Percentiles rank a stretch among this genome's conserved stretches.
phyloP scores from a whole-genome alignment of 75 land plant genomes.

The Selaginella moellendorffii region DNA sequence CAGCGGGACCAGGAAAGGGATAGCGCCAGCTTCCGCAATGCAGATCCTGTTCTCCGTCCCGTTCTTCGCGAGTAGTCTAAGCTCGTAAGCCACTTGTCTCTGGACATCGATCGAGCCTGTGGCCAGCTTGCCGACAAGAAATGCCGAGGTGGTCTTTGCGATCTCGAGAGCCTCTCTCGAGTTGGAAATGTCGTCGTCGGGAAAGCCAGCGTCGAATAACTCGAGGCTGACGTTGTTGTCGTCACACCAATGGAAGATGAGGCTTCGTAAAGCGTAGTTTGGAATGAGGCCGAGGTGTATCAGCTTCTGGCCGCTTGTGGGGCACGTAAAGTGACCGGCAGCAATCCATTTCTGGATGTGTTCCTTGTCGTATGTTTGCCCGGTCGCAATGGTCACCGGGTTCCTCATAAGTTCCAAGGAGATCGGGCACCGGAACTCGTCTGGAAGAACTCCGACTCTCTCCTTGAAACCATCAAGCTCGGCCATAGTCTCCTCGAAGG shows the following conservation, averaged over 20 bases:
- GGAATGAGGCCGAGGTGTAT: conserved; percentile 39
- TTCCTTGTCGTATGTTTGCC: conserved; percentile 59
- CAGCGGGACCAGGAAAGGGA: conserved; percentile 45
- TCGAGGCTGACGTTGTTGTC: conserved; percentile 31
- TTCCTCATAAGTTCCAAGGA: conserved; percentile 61
- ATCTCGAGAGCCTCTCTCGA: conserved; percentile 42
- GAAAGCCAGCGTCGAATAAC: no score
- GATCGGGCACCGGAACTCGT: conserved; percentile 59
- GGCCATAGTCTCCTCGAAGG: no score
- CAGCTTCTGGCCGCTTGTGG: conserved; percentile 51
- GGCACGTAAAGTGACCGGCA: conserved; percentile 52
- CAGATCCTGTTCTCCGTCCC: conserved; percentile 50
- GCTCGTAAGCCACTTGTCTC: conserved; percentile 47
- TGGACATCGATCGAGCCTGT: conserved; percentile 35
- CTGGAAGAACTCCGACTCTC: conserved; percentile 30
- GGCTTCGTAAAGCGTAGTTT: conserved; percentile 43
- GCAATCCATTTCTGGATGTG: conserved; percentile 51
- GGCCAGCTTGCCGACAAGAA: conserved; percentile 46
- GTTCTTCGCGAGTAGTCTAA: conserved; percentile 51
- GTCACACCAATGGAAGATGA: conserved; percentile 51
- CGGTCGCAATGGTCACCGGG: conserved; percentile 58
- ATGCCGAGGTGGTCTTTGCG: conserved; percentile 41
- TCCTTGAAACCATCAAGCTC: conserved; percentile 1
- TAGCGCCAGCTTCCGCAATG: conserved; percentile 66
- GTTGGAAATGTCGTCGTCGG: no score